A percentile compares a stretch with the other conserved stretches of the same genome.
Evolutionary conservation across 2,329 filamentous ascomycete genomes (phyloP).

Genomic region (Herpotrichia juniperi): DNA sequence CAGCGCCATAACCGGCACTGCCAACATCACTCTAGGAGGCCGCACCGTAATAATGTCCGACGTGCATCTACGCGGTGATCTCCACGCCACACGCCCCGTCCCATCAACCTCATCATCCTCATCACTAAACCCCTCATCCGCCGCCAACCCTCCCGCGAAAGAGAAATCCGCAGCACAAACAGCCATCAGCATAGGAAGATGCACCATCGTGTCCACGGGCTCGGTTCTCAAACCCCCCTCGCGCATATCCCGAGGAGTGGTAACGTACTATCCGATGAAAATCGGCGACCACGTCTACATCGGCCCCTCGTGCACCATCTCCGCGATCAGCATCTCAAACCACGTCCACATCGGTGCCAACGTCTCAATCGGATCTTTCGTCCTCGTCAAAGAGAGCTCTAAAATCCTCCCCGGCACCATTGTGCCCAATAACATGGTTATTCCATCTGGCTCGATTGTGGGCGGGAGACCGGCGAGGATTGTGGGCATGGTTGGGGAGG

Average conservation of each 20-base stretch:
- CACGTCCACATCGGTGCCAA: slow-evolving; percentile 85
- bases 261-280: slow-evolving; percentile 86
- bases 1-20: slow-evolving; percentile 88
- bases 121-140: not conserved
- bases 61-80: slow-evolving; percentile 90
- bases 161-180: slow-evolving; percentile 36
- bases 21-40: slow-evolving; percentile 96
- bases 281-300: slow-evolving; percentile 96
- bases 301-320: slow-evolving; percentile 68
- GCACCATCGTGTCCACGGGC: slow-evolving; percentile 83
- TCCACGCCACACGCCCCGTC: slow-evolving; percentile 56
- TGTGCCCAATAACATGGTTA: slow-evolving; percentile 85
- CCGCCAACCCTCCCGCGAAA: no score
- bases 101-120: slow-evolving; percentile 26
- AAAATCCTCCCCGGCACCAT: slow-evolving; percentile 84
- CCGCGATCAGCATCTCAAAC: slow-evolving; percentile 81
- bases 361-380: slow-evolving; percentile 82
- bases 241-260: slow-evolving; percentile 74
- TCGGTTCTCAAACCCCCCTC: slow-evolving; percentile 83
- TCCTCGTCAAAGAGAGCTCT: slow-evolving; percentile 92
- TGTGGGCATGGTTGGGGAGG: slow-evolving; percentile 7
- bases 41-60: slow-evolving; percentile 94
- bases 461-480: slow-evolving; percentile 50
- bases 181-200: slow-evolving; percentile 86
- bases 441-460: slow-evolving; percentile 92